These are phyloP conservation scores for Paspalum notatum DNA, from an alignment of 176 grass and related monocot species.

Conservation along the genomic window DNA sequence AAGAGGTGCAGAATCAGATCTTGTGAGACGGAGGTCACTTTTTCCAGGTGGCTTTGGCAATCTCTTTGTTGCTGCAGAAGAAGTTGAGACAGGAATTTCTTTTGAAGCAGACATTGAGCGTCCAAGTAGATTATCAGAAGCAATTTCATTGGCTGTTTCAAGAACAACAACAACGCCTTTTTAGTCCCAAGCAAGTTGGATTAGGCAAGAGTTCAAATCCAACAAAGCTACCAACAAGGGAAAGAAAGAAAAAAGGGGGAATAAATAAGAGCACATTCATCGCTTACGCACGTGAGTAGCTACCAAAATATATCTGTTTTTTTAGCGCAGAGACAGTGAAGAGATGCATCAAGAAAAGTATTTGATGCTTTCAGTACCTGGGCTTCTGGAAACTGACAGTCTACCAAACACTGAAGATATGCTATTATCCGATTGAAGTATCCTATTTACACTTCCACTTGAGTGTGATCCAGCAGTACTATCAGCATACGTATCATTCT, in stretches of 20 bases:
- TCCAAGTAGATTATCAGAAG: constrained; percentile 50
- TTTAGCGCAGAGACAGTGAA: background rate
- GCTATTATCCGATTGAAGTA: constrained; percentile 54
- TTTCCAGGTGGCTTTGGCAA: constrained; percentile 52
- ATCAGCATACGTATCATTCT: constrained; percentile 61
- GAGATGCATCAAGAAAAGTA: background rate
- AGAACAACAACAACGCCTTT: background rate
- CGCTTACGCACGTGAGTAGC: too few relatives aligned
- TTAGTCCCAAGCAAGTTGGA: too few relatives aligned
- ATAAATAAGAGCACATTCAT: too few relatives aligned
- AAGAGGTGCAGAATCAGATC: constrained; percentile 50
- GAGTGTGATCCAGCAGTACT: constrained; percentile 53
- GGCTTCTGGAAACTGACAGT: constrained; percentile 61
- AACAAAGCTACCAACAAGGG: too few relatives aligned
- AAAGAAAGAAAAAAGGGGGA: too few relatives aligned
- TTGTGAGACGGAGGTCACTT: constrained; percentile 44
- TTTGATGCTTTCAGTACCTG: constrained; percentile 44
- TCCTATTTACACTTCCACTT: constrained; percentile 44
- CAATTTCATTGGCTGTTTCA: constrained; percentile 50
- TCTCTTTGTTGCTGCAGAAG: constrained; percentile 50
- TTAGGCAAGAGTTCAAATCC: too few relatives aligned
- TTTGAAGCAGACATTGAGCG: constrained; percentile 46
- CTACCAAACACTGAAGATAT: constrained; percentile 60
- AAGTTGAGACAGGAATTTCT: constrained; percentile 39
- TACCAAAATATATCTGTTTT: constrained; percentile 24